Base-by-base conservation (phyloP, 805 yeast genomes). In the Metschnikowia drakensbergensis region DNA sequence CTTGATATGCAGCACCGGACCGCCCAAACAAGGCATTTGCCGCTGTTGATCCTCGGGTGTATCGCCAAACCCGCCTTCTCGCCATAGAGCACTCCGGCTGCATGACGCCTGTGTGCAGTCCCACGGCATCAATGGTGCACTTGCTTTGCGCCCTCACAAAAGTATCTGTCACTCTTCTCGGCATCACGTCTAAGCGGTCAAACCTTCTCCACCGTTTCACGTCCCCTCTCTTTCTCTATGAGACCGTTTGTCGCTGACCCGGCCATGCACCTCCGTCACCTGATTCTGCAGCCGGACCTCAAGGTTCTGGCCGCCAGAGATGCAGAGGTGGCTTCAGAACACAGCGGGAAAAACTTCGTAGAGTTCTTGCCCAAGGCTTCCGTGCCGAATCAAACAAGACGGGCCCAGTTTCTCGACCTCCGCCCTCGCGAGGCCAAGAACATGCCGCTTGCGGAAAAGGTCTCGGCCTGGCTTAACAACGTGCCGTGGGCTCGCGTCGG, bases 381-480 rank as follows among this genome's bases (percentile, higher is more conserved):
- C 8, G 10, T 37, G 23, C 29, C 39, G 11, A 25, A n/a, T 11
- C 39, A 33, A 13, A 33, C 17, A 17, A 17, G 17, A 17, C 17
- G 17, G 17, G 13, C 23, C 6, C 41, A 37, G 4, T 37, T 37
- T 27, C 36, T 40, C 36, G 8, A 59, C 10, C 84, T 86, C 59
- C 76, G 84, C 50, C 92, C 92, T 9, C 71, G 88, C 58, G 65
- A 65, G 29, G 81, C 82, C 2, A 67, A 76, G 6, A 82, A 81
- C 61, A 85, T 86, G 90, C 74, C 81, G 1, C 78, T 75, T 52
- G 69, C 65, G 42, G 92, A 86, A 57, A 86, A 86, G 57, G 86
- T 86, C 0, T 71, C 71, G 34, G 66, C 62, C 5, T 86, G 94
- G 94, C 75, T 86, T 32, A 66, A 68, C 3, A 70, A 72, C 28